Evolutionary conservation across 129 eudicot genomes (phyloP).

Genomic region (Escallonia rubra): DNA sequence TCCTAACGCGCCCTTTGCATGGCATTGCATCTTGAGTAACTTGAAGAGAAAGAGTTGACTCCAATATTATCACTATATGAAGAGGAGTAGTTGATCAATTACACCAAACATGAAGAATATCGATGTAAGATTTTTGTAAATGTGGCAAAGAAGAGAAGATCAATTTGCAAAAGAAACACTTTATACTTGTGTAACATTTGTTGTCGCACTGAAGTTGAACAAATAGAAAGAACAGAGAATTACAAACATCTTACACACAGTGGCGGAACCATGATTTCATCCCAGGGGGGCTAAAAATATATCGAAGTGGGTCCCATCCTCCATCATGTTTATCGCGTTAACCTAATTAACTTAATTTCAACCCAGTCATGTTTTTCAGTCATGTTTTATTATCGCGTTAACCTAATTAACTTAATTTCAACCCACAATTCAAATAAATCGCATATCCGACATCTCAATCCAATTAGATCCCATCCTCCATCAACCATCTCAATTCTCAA

Average conservation of each 20-base stretch:
- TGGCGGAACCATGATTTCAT: too few species aligned
- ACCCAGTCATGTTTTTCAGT: too few species aligned
- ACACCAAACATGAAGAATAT: neutral
- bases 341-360: too few species aligned
- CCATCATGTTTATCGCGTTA: too few species aligned
- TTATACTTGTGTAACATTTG: constrained; percentile 2
- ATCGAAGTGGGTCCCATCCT: too few species aligned
- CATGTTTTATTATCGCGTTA: too few species aligned
- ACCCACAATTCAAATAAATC: too few species aligned
- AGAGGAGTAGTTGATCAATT: neutral
- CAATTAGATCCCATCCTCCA: too few species aligned
- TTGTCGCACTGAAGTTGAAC: neutral
- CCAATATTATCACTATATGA: neutral
- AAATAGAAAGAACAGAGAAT: neutral
- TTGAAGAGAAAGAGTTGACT: neutral
- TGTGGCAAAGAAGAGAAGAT: neutral
- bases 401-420: too few species aligned
- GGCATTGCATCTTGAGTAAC: neutral
- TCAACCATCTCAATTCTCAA: too few species aligned
- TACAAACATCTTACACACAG: neutral
- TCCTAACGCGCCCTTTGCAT: neutral
- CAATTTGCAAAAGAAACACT: neutral
- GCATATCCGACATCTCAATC: too few species aligned
- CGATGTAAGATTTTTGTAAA: neutral
- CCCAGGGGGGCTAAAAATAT: too few species aligned